A percentile compares a stretch with the other conserved stretches of the same genome.
phyloP scores from a whole-genome alignment of 2,329 filamentous ascomycete genomes.

The Pseudogymnoascus sp. region DNA sequence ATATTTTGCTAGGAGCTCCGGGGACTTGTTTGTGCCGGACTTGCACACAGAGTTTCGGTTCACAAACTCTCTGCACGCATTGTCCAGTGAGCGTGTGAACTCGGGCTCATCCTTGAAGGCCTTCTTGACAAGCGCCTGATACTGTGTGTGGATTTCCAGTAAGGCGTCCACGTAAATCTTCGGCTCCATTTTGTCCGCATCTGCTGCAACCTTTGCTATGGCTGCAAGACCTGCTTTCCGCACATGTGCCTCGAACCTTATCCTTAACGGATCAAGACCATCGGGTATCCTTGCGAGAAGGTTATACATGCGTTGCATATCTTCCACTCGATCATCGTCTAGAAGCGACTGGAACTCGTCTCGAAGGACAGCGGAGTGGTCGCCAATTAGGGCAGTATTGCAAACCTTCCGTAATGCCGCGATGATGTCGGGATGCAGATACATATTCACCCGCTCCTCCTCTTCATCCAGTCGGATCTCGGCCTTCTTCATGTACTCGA shows the following conservation, averaged over 20 bases:
- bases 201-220: conserved; percentile 82
- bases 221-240: conserved; percentile 81
- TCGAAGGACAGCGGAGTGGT: conserved; percentile 76
- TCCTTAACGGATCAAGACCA: conserved; percentile 80
- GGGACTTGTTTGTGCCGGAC: conserved; percentile 85
- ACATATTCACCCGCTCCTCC: conserved; percentile 86
- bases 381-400: conserved; percentile 81
- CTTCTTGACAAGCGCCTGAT: conserved; percentile 81
- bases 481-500: conserved; percentile 99
- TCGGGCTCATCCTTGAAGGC: conserved; percentile 95
- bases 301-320: conserved; percentile 94
- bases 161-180: conserved; percentile 96
- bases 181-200: conserved; percentile 85
- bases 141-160: conserved; percentile 89
- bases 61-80: conserved; percentile 95
- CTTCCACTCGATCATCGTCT: conserved; percentile 89
- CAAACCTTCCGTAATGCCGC: conserved; percentile 78
- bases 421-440: conserved; percentile 85
- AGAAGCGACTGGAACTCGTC: conserved; percentile 94
- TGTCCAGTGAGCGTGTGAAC: conserved; percentile 92
- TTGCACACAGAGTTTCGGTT: conserved; percentile 97
- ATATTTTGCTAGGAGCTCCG: conserved; percentile 91
- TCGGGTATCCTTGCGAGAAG: conserved; percentile 84
- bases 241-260: conserved; percentile 87
- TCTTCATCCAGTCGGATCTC: conserved; percentile 85